Percentiles rank a stretch among this genome's conserved stretches.
phyloP scores from a whole-genome alignment of 805 yeast genomes.

The Candida pseudoglaebosa region DNA sequence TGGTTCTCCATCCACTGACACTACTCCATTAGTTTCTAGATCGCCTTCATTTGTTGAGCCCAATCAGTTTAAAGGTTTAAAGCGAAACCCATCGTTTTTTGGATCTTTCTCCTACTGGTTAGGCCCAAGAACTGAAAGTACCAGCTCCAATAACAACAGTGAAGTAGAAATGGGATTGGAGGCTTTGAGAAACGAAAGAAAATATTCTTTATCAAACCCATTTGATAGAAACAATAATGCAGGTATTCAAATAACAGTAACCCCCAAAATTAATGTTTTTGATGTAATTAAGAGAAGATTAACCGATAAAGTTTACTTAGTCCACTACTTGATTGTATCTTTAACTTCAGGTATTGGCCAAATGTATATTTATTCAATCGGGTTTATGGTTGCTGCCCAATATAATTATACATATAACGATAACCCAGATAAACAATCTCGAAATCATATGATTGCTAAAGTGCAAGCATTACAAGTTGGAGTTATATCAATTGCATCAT shows the following conservation, averaged over 20 bases:
- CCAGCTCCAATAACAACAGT: constrained; percentile 13
- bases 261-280: constrained; percentile 10
- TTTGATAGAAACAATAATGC: background rate
- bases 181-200: constrained; percentile 10
- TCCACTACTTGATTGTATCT: constrained; percentile 54
- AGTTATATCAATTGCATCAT: constrained; percentile 59
- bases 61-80: background rate
- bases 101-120: constrained; percentile 40
- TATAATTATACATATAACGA: constrained; percentile 19
- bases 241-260: too few species aligned
- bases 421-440: constrained; percentile 3
- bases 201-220: constrained; percentile 6
- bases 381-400: constrained; percentile 43
- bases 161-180: constrained; percentile 12
- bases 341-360: constrained; percentile 58
- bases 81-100: constrained; percentile 15
- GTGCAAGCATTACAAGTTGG: constrained; percentile 73
- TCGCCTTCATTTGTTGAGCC: constrained; percentile 2
- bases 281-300: constrained; percentile 19
- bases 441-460: constrained; percentile 25
- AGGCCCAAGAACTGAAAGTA: constrained; percentile 28
- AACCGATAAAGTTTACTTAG: constrained; percentile 35
- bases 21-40: constrained; percentile 3
- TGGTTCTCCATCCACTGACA: background rate
- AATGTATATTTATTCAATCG: constrained; percentile 45